These are phyloP conservation scores for Berkeleyomyces basicola DNA, from an alignment of 2,329 filamentous ascomycete genomes.

Conservation along the genomic window DNA sequence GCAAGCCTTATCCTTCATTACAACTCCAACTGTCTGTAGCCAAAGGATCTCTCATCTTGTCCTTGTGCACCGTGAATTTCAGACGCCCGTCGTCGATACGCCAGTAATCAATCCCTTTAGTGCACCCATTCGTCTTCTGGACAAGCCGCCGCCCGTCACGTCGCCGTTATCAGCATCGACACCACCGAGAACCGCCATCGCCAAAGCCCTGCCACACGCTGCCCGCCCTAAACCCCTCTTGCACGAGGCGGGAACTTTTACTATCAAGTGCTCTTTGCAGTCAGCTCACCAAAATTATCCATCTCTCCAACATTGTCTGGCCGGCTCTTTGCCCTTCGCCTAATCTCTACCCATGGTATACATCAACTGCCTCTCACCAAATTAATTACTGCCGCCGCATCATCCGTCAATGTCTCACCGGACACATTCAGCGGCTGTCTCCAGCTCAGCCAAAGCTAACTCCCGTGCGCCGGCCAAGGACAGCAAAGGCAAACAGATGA, in stretches of 20 bases:
- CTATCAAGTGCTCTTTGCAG: neutral
- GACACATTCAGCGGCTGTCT: neutral
- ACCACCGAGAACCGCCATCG: neutral
- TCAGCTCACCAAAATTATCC: neutral
- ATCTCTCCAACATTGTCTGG: neutral
- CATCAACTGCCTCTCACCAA: neutral
- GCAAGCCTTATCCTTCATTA: no score
- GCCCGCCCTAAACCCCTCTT: neutral
- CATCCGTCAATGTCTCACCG: neutral
- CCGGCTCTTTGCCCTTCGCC: neutral
- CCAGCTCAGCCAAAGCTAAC: neutral
- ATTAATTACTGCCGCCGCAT: neutral
- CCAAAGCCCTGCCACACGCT: neutral
- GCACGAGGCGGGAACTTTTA: neutral
- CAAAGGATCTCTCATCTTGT: neutral
- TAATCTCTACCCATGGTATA: slow-evolving; percentile 3
- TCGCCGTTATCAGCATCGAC: neutral
- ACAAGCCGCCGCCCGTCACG: neutral
- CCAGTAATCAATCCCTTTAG: no score
- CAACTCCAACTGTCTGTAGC: neutral
- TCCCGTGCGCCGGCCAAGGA: slow-evolving; percentile 15
- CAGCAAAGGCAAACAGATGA: slow-evolving; percentile 36
- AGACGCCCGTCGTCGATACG: neutral
- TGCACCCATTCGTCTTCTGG: no score
- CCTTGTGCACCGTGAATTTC: neutral